Conservation (phyloP, 768 basidiomycete genomes). For the Rhizopogon vinicolor region DNA sequence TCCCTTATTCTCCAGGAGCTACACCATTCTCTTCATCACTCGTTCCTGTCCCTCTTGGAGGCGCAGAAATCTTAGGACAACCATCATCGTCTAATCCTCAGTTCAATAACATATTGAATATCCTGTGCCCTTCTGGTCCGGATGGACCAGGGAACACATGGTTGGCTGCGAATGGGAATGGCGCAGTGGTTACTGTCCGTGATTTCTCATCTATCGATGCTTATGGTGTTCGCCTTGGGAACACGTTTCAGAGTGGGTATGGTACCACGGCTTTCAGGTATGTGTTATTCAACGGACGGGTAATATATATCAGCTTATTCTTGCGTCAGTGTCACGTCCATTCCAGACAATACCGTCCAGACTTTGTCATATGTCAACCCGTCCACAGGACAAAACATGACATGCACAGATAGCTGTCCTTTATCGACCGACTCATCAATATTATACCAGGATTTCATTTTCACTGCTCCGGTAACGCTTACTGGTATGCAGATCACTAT, state of each 20-base stretch:
- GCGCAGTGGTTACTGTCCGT: constrained; percentile 71
- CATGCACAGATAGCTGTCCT: constrained; percentile 78
- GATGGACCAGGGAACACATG: constrained; percentile 82
- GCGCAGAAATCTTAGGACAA: constrained; percentile 52
- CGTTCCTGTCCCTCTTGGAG: constrained; percentile 69
- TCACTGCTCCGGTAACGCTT: constrained; percentile 55
- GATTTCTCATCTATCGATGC: constrained; percentile 71
- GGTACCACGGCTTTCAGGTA: constrained; percentile 90
- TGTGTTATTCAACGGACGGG: constrained; percentile 15
- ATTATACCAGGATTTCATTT: constrained; percentile 92
- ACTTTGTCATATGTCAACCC: constrained; percentile 77
- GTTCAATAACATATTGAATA: constrained; percentile 59
- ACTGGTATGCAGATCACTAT: constrained; percentile 89
- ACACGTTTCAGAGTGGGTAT: constrained; percentile 77
- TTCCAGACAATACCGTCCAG: constrained; percentile 85
- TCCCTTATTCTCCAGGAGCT: constrained; percentile 77
- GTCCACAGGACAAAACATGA: constrained; percentile 62
- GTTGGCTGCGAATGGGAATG: constrained; percentile 71
- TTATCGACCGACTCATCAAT: constrained; percentile 72
- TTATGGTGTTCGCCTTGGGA: constrained; percentile 83
- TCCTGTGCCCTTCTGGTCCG: constrained; percentile 83
- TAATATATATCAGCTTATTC: constrained; percentile 9
- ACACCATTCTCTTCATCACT: constrained; percentile 88
- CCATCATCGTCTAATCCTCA: constrained; percentile 58
- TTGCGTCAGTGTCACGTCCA: constrained; percentile 64